These are phyloP conservation scores for Gossypium longicalyx DNA, from an alignment of 345 rosid genomes.

Conservation along the genomic window DNA sequence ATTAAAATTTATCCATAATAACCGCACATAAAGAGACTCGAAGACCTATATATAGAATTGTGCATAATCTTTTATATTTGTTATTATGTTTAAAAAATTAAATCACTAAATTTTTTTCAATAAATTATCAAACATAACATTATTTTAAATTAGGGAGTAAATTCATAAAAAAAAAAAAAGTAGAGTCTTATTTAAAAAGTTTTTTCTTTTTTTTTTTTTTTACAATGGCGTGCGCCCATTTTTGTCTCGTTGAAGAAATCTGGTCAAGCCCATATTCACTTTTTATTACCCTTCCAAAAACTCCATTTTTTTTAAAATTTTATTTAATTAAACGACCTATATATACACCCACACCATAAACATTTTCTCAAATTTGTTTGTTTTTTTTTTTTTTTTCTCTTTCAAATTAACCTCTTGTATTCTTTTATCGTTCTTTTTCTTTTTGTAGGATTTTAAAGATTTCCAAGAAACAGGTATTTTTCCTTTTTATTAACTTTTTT, in stretches of 20 bases:
- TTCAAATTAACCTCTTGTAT: background rate
- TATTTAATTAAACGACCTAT: background rate
- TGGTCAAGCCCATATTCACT: constrained; percentile 5
- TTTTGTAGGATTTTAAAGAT: background rate
- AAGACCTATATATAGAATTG: too few species aligned
- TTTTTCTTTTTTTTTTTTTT: background rate
- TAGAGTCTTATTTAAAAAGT: too few species aligned
- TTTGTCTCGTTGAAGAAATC: background rate
- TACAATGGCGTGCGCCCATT: background rate
- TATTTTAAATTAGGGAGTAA: too few species aligned
- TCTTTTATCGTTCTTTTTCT: background rate
- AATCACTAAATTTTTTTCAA: too few species aligned
- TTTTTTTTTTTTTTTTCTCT: background rate
- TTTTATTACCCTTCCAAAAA: background rate
- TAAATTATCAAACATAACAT: too few species aligned
- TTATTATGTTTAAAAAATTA: too few species aligned
- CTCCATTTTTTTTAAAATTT: background rate
- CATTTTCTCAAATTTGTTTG: background rate
- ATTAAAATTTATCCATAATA: too few species aligned
- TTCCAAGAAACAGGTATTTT: background rate
- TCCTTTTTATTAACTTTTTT: background rate
- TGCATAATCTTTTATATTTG: too few species aligned
- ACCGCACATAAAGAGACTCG: too few species aligned
- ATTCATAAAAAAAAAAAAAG: too few species aligned
- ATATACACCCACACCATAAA: background rate